Percentiles rank a stretch among this genome's conserved stretches.
Evolutionary conservation across 2,329 filamentous ascomycete genomes (phyloP).

Genomic region (Alternaria arborescens): DNA sequence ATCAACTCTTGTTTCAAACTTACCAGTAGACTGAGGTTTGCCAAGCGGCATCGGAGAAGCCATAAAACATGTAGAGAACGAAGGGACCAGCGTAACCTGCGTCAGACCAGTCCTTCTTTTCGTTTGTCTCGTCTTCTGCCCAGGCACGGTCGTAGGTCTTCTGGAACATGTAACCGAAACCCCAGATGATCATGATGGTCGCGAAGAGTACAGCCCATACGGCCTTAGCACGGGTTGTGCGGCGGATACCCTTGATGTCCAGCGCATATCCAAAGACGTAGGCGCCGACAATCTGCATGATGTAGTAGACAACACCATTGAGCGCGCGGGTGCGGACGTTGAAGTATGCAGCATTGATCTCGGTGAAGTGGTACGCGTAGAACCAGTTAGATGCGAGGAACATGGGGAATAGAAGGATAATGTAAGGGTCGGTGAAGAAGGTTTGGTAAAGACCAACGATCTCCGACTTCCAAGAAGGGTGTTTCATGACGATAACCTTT

Average conservation of each 20-base stretch:
- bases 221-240: conserved; percentile 72
- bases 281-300: conserved; percentile 79
- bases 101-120: conserved; percentile 71
- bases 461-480: conserved; percentile 86
- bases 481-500: conserved; percentile 85
- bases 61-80: conserved; percentile 91
- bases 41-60: conserved; percentile 88
- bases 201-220: conserved; percentile 69
- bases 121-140: conserved; percentile 33
- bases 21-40: conserved; percentile 94
- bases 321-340: conserved; percentile 77
- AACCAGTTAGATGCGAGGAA: conserved; percentile 84
- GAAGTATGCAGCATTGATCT: conserved; percentile 74
- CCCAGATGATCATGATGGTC: conserved; percentile 82
- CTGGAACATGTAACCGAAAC: conserved; percentile 82
- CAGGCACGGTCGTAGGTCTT: conserved; percentile 62
- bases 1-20: not conserved
- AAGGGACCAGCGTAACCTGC: conserved; percentile 77
- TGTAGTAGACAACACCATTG: conserved; percentile 82
- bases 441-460: conserved; percentile 78
- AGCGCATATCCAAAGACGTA: conserved; percentile 75
- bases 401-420: conserved; percentile 81
- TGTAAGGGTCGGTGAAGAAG: conserved; percentile 73
- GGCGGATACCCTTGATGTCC: conserved; percentile 66
- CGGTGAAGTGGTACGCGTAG: conserved; percentile 81